Percentiles rank a stretch among this genome's conserved stretches.
phyloP scores from a whole-genome alignment of 345 rosid genomes.

The Carallia pectinifolia region DNA sequence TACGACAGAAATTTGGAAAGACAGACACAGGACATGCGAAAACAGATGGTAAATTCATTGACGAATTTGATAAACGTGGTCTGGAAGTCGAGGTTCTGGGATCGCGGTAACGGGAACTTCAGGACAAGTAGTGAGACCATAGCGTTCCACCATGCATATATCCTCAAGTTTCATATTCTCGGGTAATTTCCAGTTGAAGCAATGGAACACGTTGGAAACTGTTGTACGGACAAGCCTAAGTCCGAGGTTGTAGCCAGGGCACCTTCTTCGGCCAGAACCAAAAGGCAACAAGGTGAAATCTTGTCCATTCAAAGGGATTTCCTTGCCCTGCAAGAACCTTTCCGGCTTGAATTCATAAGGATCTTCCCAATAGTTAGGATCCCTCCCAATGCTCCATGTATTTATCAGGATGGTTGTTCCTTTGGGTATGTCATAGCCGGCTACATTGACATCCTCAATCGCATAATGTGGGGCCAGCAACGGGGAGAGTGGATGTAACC shows the following conservation, averaged over 20 bases:
- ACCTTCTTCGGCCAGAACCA: constrained; percentile 39
- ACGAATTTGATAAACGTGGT: neutral
- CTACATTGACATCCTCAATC: constrained; percentile 16
- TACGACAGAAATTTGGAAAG: too few species aligned
- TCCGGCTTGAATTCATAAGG: constrained; percentile 27
- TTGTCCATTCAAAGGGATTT: constrained; percentile 22
- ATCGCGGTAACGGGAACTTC: constrained; percentile 17
- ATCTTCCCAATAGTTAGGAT: constrained; percentile 20
- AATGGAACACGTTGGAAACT: constrained; percentile 32
- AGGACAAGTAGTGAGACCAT: constrained; percentile 25
- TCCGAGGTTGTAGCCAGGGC: constrained; percentile 35
- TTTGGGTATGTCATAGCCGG: constrained; percentile 20
- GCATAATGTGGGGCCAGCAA: constrained; percentile 16
- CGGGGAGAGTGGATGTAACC: constrained; percentile 27
- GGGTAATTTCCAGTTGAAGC: constrained; percentile 29
- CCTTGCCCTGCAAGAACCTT: constrained; percentile 22
- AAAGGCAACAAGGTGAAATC: constrained; percentile 36
- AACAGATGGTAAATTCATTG: too few species aligned
- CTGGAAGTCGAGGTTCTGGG: constrained; percentile 17
- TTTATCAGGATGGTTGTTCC: constrained; percentile 26
- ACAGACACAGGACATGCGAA: too few species aligned
- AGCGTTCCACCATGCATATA: constrained; percentile 27
- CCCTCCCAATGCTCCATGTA: constrained; percentile 33
- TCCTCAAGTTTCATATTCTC: constrained; percentile 13
- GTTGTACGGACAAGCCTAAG: constrained; percentile 19